A percentile compares a stretch with the other conserved stretches of the same genome.
These are phyloP conservation scores for Groenewaldozyma tartarivorans DNA, from an alignment of 805 yeast species.

Conservation along the genomic window DNA sequence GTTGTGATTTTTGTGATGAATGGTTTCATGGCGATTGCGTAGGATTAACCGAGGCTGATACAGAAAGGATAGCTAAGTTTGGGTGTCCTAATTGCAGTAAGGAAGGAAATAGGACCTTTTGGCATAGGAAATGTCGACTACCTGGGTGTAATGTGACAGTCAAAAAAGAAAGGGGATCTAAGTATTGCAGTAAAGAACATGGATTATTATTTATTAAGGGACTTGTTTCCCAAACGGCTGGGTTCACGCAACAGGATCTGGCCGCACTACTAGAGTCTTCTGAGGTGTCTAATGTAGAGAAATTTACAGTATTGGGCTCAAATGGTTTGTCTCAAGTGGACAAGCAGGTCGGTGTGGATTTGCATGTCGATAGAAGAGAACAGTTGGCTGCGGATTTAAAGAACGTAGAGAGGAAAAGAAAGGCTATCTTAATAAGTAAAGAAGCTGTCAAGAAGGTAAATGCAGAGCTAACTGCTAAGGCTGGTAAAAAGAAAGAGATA, in stretches of 20 bases:
- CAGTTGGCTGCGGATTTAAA: conserved; percentile 5
- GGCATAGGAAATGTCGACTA: conserved; percentile 72
- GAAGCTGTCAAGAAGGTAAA: conserved; percentile 16
- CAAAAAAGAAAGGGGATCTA: conserved; percentile 31
- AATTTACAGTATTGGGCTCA: conserved; percentile 11
- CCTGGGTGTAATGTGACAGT: conserved; percentile 49
- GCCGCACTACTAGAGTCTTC: conserved; percentile 7
- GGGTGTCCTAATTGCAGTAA: conserved; percentile 59
- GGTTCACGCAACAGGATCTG: conserved; percentile 9
- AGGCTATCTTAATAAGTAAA: conserved; percentile 13
- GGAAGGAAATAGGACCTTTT: conserved; percentile 33
- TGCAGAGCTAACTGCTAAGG: conserved; percentile 16
- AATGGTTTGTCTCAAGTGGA: not conserved
- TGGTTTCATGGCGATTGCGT: conserved; percentile 88
- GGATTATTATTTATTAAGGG: conserved; percentile 36
- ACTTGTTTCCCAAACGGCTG: conserved; percentile 7
- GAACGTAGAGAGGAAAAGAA: conserved; percentile 7
- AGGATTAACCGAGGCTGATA: conserved; percentile 41
- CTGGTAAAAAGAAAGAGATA: conserved; percentile 17
- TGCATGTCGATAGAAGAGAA: not conserved
- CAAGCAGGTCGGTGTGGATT: conserved; percentile 1
- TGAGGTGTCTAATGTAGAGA: not conserved
- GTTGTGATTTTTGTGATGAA: conserved; percentile 66
- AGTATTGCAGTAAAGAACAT: conserved; percentile 70
- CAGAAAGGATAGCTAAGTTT: conserved; percentile 50